Base-by-base conservation (phyloP, 208 protist species). In the Acanthamoeba polyphaga region DNA sequence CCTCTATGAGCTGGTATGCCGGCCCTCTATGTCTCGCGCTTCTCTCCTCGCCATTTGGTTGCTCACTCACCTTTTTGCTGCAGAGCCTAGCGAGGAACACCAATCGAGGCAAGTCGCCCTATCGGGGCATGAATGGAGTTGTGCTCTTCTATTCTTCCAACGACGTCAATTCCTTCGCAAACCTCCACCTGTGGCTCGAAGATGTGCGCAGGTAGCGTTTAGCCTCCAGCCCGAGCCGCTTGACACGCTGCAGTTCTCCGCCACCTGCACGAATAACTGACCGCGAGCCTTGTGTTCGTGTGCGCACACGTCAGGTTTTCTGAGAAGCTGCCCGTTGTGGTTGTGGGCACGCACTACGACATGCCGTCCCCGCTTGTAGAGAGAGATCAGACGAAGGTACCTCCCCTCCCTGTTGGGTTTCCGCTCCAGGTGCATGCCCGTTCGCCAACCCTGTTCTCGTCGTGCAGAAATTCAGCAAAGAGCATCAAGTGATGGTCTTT, bases 41-140 rank as follows among this genome's bases (percentile, higher is more conserved):
- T 84, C 3, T 89, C n/a, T 12, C 9, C 58, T 1, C 3, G 13
- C 53, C 9, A 22, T 12, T 10, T 2, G 38, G 1, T 62, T 84
- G 10, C 76, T 34, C 46, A 17, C 38, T 22, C 29, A 29, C 19
- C 62, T 68, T 68, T 68, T 32, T n/a, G 51, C 22, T 51, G 3
- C 68, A 93, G 88, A 29, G 38, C 24, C 29, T 80, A 3, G 88
- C 68, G 0, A 70, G 88, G 68, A 43, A 53, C 88, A 93, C 88
- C 60, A 93, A 80, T 62, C 80, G 88, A 38, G 88, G 43, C 19
- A 93, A 93, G 62, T 93, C 88, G 13, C 88, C 88, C 29, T 93
- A 93, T 17, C 60, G 88, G 24, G 88, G 88, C 4, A 93, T 93
- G 88, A 93, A 53, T n/a, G 88, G 62, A n/a, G 27, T 93, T 3